phyloP scores from a whole-genome alignment of 148 eudicot species.

The Bassia scoparia region DNA sequence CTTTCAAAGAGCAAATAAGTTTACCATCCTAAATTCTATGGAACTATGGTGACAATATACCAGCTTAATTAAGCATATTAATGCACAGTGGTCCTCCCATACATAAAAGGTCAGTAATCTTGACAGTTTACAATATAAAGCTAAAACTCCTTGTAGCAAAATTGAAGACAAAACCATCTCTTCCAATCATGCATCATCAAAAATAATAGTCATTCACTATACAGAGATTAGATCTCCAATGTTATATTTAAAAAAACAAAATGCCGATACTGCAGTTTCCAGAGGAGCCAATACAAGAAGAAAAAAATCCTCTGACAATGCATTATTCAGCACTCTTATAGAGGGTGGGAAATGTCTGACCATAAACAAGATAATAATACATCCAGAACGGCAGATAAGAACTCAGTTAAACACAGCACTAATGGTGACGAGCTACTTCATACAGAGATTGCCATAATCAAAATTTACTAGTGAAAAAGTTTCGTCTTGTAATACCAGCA shows the following conservation, averaged over 20 bases:
- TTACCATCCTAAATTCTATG: background rate
- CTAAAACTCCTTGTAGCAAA: background rate
- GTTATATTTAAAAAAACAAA: background rate
- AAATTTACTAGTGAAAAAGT: background rate
- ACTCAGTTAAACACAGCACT: background rate
- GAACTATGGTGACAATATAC: background rate
- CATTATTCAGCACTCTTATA: background rate
- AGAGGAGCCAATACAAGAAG: background rate
- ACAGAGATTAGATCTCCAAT: background rate
- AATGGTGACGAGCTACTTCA: background rate
- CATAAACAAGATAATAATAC: background rate
- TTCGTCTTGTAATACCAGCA: background rate
- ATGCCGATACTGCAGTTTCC: background rate
- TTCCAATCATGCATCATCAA: background rate
- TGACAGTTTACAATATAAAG: conserved; percentile 11
- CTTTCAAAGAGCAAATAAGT: background rate
- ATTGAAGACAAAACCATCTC: background rate
- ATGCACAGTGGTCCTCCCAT: background rate
- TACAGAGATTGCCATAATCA: background rate
- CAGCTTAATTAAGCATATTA: background rate
- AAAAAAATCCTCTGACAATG: background rate
- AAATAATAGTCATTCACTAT: background rate
- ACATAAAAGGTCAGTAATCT: background rate
- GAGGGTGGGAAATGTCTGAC: background rate
- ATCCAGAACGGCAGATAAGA: background rate